A percentile compares a stretch with the other conserved stretches of the same genome.
These are phyloP conservation scores for Fusarium sp. DNA, from an alignment of 2,329 filamentous ascomycete species.

Conservation along the genomic window DNA sequence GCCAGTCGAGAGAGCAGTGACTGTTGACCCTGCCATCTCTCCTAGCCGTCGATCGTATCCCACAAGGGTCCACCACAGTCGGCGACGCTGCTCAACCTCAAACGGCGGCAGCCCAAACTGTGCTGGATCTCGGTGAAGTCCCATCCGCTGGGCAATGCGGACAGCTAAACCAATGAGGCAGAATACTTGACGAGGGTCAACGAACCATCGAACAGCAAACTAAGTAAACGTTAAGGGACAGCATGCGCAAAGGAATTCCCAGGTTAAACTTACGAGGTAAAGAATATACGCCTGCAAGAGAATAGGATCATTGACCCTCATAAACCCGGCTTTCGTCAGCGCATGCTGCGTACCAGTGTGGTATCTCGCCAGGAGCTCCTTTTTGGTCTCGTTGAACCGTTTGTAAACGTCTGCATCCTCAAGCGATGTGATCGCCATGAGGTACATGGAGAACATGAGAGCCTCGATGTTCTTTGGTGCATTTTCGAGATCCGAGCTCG, in stretches of 20 bases:
- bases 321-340: slow-evolving; percentile 71
- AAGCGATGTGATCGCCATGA: slow-evolving; percentile 67
- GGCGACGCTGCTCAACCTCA: slow-evolving; percentile 75
- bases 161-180: slow-evolving; percentile 70
- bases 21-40: slow-evolving; percentile 69
- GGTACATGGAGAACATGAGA: slow-evolving; percentile 73
- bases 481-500: slow-evolving; percentile 62
- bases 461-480: slow-evolving; percentile 68
- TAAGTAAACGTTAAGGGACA: slow-evolving; percentile 20
- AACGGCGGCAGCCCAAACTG: slow-evolving; percentile 63
- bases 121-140: slow-evolving; percentile 70
- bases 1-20: slow-evolving; percentile 63
- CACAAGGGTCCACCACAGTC: slow-evolving; percentile 78
- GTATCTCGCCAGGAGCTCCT: slow-evolving; percentile 60
- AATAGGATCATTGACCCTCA: slow-evolving; percentile 71
- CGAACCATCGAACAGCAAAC: slow-evolving; percentile 62
- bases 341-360: slow-evolving; percentile 70
- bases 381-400: slow-evolving; percentile 63
- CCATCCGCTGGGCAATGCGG: slow-evolving; percentile 73
- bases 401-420: slow-evolving; percentile 63
- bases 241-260: neutral
- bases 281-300: slow-evolving; percentile 74
- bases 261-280: slow-evolving; percentile 64
- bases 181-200: slow-evolving; percentile 63
- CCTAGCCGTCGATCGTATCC: slow-evolving; percentile 74